These are phyloP conservation scores for Claviceps arundinis DNA, from an alignment of 2,329 filamentous ascomycete genomes.

Conservation along the genomic window DNA sequence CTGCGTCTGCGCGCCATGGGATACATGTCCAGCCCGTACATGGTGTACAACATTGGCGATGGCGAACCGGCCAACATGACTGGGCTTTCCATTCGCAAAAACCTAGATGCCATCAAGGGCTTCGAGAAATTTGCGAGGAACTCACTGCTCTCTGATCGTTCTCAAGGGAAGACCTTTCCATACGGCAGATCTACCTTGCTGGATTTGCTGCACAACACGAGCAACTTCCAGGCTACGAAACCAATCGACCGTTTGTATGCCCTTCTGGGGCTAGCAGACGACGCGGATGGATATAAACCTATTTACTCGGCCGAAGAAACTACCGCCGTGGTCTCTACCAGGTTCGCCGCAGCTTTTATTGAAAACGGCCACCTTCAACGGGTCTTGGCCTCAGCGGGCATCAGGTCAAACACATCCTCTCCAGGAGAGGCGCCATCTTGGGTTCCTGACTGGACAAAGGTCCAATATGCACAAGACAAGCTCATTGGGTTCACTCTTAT, in stretches of 20 bases:
- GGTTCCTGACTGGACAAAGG: constrained; percentile 7
- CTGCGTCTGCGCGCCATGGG: constrained; percentile 6
- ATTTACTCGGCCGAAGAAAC: constrained; percentile 6
- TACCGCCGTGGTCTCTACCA: constrained; percentile 1
- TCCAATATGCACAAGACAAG: constrained; percentile 2
- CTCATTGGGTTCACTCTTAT: constrained; percentile 1
- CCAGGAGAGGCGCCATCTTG: constrained; percentile 2
- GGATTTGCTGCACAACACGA: constrained; percentile 2
- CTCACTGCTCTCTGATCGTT: not conserved
- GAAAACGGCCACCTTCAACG: constrained; percentile 2
- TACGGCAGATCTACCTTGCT: constrained; percentile 1
- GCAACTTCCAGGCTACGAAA: constrained; percentile 5
- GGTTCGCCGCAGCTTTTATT: constrained; percentile 5
- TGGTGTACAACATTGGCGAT: constrained; percentile 2
- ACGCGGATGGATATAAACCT: constrained; percentile 2
- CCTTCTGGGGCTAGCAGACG: constrained; percentile 6
- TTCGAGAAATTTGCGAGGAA: constrained; percentile 1
- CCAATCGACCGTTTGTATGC: constrained; percentile 3
- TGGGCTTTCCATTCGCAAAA: constrained; percentile 4
- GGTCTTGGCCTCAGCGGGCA: constrained; percentile 4
- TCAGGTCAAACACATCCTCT: not conserved
- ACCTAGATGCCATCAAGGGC: constrained; percentile 3
- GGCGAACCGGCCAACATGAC: constrained; percentile 1
- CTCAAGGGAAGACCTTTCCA: constrained; percentile 4
- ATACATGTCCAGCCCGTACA: constrained; percentile 6